A percentile compares a stretch with the other conserved stretches of the same genome.
Conservation (phyloP, 768 basidiomycete species). For the Amanita rimosa region DNA sequence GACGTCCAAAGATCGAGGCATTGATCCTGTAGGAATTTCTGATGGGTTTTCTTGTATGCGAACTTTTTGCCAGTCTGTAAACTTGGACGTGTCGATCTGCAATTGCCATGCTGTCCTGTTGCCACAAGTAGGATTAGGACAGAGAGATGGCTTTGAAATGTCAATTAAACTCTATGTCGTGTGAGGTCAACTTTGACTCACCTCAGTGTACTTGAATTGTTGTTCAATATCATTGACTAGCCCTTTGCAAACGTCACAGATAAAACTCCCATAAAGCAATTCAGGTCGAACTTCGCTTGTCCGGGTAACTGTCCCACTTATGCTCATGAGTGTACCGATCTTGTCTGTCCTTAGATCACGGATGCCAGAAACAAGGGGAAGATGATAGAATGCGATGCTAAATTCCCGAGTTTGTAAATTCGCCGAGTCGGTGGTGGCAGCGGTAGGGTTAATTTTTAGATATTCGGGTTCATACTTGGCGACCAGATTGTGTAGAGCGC, state of each 20-base stretch:
- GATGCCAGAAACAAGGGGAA: conserved; percentile 90
- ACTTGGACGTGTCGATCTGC: conserved; percentile 91
- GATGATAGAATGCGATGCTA: conserved; percentile 88
- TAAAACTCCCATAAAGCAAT: conserved; percentile 85
- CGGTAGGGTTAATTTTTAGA: conserved; percentile 86
- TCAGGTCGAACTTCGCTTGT: conserved; percentile 98
- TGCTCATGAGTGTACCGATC: conserved; percentile 90
- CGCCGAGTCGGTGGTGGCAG: conserved; percentile 77
- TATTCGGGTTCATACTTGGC: conserved; percentile 88
- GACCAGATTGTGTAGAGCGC: conserved; percentile 84
- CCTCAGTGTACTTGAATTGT: conserved; percentile 99
- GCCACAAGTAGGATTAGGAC: conserved; percentile 90
- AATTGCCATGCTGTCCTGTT: conserved; percentile 89
- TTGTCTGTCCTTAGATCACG: conserved; percentile 87
- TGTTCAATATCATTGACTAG: conserved; percentile 91
- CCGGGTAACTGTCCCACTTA: conserved; percentile 94
- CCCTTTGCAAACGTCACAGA: conserved; percentile 82
- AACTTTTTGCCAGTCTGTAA: conserved; percentile 99
- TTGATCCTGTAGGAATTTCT: conserved; percentile 96
- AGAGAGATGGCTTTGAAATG: conserved; percentile 65
- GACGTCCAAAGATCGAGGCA: conserved; percentile 96
- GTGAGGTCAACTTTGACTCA: conserved; percentile 18
- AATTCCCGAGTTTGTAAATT: conserved; percentile 92
- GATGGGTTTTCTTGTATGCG: conserved; percentile 98
- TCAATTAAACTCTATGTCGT: conserved; percentile 6